Base-by-base conservation (phyloP, 176 grass and related monocot species). In the Melocanna baccifera region DNA sequence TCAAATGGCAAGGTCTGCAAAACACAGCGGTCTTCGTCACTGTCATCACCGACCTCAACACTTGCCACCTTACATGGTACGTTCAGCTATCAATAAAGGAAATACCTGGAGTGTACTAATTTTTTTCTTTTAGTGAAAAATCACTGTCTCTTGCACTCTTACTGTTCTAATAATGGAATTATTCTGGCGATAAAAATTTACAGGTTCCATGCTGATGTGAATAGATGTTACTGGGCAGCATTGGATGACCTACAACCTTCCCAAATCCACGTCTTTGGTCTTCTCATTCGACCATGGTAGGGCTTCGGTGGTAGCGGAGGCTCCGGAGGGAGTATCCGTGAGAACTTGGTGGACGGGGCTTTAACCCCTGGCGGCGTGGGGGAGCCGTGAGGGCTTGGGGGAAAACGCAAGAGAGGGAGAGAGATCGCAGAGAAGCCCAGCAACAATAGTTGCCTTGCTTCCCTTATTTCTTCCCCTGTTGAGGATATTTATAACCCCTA, bases 1-100 rank as follows among this genome's bases (percentile, higher is more conserved):
- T 99, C 73, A 99, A 99, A 85, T 99, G 96, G 96, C 96, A 99
- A 87, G 93, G 91, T 23, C 89, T 99, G 63, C 96, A 94, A 58
- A 99, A 96, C 51, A 88, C 91, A 79, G 88, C 96, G 37, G 78
- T 92, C 55, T 99, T 99, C 30, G 90, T 90, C 36, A 99, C 96
- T 2, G 96, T 99, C 75, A 99, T 99, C 67, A 99, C 93, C 3
- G 96, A 99, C 41, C 96, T 99, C 69, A 99, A 96, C 82, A 99
- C 96, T 56, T 99, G 96, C 65, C 96, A 99, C 34, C 96, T 91
- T 29, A 96, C 96, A 83, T 99, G 96, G 93, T 96, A 87, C 0
- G 40, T 51, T 89, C 52, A 43, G 43, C 29, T 86, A 4, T 46
- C 42, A 22, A 32, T 73, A 51, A 73, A 8, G 39, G 23, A 2